phyloP scores from a whole-genome alignment of 129 eudicot species.

The Saposhnikovia divaricata region DNA sequence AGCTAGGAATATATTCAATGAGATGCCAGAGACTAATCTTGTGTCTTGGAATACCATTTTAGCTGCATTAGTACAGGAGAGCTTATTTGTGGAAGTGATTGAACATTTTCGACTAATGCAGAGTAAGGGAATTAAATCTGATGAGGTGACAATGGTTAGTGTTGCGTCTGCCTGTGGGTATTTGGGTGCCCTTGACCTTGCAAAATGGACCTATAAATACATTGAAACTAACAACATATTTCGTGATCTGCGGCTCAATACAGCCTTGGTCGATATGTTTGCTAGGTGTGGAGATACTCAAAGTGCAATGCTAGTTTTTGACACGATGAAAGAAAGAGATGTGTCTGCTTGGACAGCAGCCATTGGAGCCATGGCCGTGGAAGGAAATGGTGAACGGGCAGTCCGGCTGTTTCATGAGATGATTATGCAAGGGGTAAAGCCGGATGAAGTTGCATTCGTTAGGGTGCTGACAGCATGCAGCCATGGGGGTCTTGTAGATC shows the following conservation, averaged over 20 bases:
- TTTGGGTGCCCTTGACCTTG: conserved; percentile 26
- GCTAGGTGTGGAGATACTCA: conserved; percentile 38
- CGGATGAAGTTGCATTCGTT: conserved; percentile 44
- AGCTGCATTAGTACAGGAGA: conserved; percentile 20
- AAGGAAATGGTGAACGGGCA: conserved; percentile 43
- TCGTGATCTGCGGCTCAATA: conserved; percentile 18
- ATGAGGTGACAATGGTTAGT: conserved; percentile 31
- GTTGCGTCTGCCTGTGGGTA: conserved; percentile 38
- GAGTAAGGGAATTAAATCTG: conserved; percentile 18
- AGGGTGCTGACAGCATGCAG: conserved; percentile 49
- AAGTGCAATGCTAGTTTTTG: conserved; percentile 35
- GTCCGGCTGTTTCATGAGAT: conserved; percentile 38
- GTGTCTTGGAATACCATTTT: conserved; percentile 41
- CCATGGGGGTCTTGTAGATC: conserved; percentile 45
- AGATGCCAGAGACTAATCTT: conserved; percentile 26
- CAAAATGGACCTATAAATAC: conserved; percentile 28
- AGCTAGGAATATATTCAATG: conserved; percentile 17
- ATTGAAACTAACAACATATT: conserved; percentile 17
- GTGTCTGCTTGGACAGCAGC: conserved; percentile 50
- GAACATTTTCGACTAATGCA: conserved; percentile 30
- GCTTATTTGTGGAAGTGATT: conserved; percentile 24
- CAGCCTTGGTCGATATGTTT: conserved; percentile 37
- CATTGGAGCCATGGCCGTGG: conserved; percentile 51
- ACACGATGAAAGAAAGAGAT: conserved; percentile 28
- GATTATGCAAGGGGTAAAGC: conserved; percentile 33